Conservation (phyloP, 179 eudicot species). For the Beta macrorhiza region DNA sequence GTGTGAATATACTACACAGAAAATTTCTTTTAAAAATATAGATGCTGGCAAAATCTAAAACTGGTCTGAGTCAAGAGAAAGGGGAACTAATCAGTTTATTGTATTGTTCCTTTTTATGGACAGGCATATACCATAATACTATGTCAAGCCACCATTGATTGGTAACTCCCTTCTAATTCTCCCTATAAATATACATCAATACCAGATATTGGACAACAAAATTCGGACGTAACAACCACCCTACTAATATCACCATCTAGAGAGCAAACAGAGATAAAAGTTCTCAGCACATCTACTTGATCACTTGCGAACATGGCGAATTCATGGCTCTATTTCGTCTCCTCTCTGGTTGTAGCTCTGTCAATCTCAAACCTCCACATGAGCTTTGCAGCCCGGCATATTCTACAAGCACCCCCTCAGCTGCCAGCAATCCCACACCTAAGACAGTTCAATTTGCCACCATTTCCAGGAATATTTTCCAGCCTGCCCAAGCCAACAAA, state of each 20-base stretch:
- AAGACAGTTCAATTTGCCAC: slow-evolving; percentile 10
- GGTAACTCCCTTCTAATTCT: slow-evolving; percentile 7
- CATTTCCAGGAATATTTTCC: background rate
- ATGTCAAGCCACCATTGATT: slow-evolving; percentile 5
- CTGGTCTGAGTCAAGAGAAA: too few relatives aligned
- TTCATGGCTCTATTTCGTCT: slow-evolving; percentile 19
- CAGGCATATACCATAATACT: background rate
- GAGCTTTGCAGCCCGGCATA: slow-evolving; percentile 30
- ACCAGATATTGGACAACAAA: slow-evolving; percentile 8
- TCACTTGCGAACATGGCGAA: slow-evolving; percentile 16
- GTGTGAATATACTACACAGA: too few relatives aligned
- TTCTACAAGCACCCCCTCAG: slow-evolving; percentile 17
- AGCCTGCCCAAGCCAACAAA: background rate
- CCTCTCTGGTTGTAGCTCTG: slow-evolving; percentile 24
- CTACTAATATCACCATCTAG: background rate
- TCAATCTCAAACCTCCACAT: slow-evolving; percentile 26
- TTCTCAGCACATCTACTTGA: background rate
- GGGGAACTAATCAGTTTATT: too few relatives aligned
- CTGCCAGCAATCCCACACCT: background rate
- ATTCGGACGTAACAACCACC: slow-evolving; percentile 2
- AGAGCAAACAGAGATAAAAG: background rate
- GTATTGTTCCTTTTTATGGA: too few relatives aligned
- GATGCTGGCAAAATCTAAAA: too few relatives aligned
- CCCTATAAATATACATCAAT: slow-evolving; percentile 24
- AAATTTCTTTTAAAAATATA: too few relatives aligned